Evolutionary conservation across 1,284 basidiomycete genomes (phyloP).

Genomic region (Sphaerobolus stellatus): DNA sequence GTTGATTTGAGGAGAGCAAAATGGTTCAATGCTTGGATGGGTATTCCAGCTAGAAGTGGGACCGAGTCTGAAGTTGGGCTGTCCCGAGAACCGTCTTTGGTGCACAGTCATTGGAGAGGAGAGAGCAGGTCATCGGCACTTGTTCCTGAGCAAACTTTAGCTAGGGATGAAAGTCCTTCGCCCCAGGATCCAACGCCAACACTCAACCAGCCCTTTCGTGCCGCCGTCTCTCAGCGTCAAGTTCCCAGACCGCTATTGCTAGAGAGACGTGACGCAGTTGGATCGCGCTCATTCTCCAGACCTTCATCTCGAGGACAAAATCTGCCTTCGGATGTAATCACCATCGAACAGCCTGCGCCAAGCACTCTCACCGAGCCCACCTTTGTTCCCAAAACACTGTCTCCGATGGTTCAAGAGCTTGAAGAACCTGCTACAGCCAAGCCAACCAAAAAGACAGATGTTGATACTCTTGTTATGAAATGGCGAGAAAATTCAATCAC

Average conservation of each 20-base stretch:
- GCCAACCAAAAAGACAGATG: slow-evolving; percentile 44
- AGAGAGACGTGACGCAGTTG: slow-evolving; percentile 5
- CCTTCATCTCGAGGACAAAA: slow-evolving; percentile 7
- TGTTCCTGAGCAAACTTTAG: slow-evolving; percentile 1
- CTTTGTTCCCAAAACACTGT: slow-evolving; percentile 37
- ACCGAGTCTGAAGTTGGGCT: slow-evolving; percentile 42
- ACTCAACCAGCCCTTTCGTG: neutral
- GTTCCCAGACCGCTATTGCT: slow-evolving; percentile 6
- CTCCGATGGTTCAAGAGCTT: slow-evolving; percentile 58
- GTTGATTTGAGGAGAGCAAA: slow-evolving; percentile 67
- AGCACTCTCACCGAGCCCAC: neutral
- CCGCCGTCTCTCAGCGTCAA: slow-evolving; percentile 1
- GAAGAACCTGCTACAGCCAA: slow-evolving; percentile 54
- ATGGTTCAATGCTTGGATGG: slow-evolving; percentile 71
- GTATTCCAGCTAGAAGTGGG: slow-evolving; percentile 47
- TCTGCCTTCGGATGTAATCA: neutral
- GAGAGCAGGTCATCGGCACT: slow-evolving; percentile 52
- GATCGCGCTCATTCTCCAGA: slow-evolving; percentile 3
- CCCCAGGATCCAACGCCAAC: neutral
- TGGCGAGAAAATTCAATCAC: slow-evolving; percentile 62
- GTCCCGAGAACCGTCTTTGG: slow-evolving; percentile 39
- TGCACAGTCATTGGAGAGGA: slow-evolving; percentile 48
- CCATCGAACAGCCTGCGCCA: neutral
- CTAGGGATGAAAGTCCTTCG: slow-evolving; percentile 2
- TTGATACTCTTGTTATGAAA: slow-evolving; percentile 57